phyloP scores from a whole-genome alignment of 2,329 filamentous ascomycete genomes.

The Pseudocercospora fuligena region DNA sequence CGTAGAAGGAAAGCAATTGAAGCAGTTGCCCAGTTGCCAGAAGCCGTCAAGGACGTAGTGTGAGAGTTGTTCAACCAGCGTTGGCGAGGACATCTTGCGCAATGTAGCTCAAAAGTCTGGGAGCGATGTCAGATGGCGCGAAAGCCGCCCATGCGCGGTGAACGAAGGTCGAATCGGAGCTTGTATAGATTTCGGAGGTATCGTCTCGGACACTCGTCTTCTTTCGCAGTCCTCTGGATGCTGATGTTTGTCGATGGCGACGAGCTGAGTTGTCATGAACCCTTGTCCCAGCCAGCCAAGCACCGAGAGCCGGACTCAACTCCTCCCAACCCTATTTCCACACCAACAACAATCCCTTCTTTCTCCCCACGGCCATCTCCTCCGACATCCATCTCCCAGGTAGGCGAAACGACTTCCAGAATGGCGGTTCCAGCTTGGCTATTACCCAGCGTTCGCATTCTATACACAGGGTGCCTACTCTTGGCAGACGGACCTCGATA shows the following conservation, averaged over 20 bases:
- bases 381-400: not conserved
- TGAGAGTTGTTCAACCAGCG: slow-evolving; percentile 40
- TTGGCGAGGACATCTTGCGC: slow-evolving; percentile 34
- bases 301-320: not conserved
- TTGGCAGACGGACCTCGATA: too few species aligned
- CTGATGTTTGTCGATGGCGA: not conserved
- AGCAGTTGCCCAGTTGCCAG: slow-evolving; percentile 90
- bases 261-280: not conserved
- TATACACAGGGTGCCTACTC: too few species aligned
- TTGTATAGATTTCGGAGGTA: too few species aligned
- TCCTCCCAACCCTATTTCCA: too few species aligned
- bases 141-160: too few species aligned
- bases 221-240: not conserved
- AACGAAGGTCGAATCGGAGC: too few species aligned
- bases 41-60: slow-evolving; percentile 81
- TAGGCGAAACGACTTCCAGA: too few species aligned
- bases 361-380: not conserved
- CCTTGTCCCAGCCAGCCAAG: not conserved
- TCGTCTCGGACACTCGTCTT: not conserved
- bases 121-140: too few species aligned
- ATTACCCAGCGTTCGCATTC: too few species aligned
- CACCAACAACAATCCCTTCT: too few species aligned
- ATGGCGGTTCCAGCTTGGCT: too few species aligned
- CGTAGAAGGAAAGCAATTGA: slow-evolving; percentile 93
- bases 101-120: not conserved